Percentiles rank a stretch among this genome's conserved stretches.
Evolutionary conservation across 208 protist species (phyloP).

Genomic region (Trypanosoma rangeli): DNA sequence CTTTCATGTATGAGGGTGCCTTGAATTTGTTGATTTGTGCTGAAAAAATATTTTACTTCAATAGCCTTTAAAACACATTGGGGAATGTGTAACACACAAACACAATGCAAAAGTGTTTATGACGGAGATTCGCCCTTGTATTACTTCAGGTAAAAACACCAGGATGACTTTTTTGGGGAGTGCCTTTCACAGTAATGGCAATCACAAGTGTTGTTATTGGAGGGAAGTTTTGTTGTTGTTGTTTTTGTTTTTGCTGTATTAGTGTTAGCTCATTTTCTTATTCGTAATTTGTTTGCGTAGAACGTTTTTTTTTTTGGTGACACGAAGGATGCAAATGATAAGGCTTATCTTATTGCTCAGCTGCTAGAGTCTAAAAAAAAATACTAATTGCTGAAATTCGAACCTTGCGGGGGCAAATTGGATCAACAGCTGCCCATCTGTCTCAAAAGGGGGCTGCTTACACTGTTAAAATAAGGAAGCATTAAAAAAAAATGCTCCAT

Average conservation of each 20-base stretch:
- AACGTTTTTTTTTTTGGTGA: neutral
- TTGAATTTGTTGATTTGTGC: too few species aligned
- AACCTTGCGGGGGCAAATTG: constrained; percentile 1
- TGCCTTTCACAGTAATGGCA: too few species aligned
- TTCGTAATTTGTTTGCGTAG: constrained; percentile 1
- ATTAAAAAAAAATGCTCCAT: neutral
- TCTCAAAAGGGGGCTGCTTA: neutral
- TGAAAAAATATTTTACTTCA: too few species aligned
- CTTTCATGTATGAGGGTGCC: too few species aligned
- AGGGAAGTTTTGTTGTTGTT: neutral
- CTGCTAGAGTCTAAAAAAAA: constrained; percentile 12
- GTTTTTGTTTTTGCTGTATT: constrained; percentile 13
- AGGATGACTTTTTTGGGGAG: neutral
- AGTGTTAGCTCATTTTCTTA: constrained; percentile 15
- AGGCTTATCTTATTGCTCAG: constrained; percentile 12
- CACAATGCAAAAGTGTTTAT: too few species aligned
- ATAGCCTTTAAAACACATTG: too few species aligned
- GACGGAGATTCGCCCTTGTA: neutral
- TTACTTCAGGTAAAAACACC: neutral
- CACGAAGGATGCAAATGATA: neutral
- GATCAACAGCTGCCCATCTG: constrained; percentile 3
- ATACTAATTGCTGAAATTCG: constrained; percentile 12
- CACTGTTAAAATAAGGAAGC: neutral
- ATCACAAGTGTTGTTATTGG: too few species aligned
- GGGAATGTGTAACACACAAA: too few species aligned